These are phyloP conservation scores for Leccinellum luteum DNA, from an alignment of 768 basidiomycete genomes.

Conservation along the genomic window DNA sequence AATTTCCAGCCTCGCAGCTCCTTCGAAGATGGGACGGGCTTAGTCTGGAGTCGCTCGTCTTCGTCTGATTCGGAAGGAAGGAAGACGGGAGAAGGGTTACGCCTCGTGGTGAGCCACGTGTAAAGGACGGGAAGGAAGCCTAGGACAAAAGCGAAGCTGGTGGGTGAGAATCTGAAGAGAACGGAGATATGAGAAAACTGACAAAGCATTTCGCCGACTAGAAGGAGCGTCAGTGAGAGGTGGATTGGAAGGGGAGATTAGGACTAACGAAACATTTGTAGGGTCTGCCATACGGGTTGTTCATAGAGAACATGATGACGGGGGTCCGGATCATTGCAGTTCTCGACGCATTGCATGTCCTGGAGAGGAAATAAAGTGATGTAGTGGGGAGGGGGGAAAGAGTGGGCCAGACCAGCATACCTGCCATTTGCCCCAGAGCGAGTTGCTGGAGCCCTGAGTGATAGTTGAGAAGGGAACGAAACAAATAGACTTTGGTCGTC, in stretches of 20 bases:
- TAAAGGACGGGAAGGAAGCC: constrained; percentile 85
- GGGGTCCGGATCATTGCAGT: constrained; percentile 70
- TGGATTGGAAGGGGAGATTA: constrained; percentile 12
- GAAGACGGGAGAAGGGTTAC: constrained; percentile 47
- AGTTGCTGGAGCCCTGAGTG: constrained; percentile 71
- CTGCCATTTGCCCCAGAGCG: constrained; percentile 84
- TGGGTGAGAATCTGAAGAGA: constrained; percentile 15
- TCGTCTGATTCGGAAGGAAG: constrained; percentile 52
- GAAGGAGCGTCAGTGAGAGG: constrained; percentile 35
- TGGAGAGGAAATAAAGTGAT: constrained; percentile 25
- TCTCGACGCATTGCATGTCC: constrained; percentile 99
- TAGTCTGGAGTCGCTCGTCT: constrained; percentile 39
- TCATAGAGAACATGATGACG: constrained; percentile 73
- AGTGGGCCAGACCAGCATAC: constrained; percentile 30
- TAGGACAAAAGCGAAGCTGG: constrained; percentile 31
- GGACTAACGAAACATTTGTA: constrained; percentile 83
- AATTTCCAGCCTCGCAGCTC: constrained; percentile 65
- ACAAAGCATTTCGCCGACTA: constrained; percentile 95
- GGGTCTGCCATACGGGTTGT: constrained; percentile 91
- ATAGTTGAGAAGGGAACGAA: background rate
- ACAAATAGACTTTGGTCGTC: too few species aligned
- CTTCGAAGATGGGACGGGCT: constrained; percentile 30
- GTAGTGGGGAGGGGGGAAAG: background rate
- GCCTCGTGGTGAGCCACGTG: constrained; percentile 55
- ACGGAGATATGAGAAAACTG: constrained; percentile 35